phyloP scores from a whole-genome alignment of 257 asterid species.

The Datura wrightii region DNA sequence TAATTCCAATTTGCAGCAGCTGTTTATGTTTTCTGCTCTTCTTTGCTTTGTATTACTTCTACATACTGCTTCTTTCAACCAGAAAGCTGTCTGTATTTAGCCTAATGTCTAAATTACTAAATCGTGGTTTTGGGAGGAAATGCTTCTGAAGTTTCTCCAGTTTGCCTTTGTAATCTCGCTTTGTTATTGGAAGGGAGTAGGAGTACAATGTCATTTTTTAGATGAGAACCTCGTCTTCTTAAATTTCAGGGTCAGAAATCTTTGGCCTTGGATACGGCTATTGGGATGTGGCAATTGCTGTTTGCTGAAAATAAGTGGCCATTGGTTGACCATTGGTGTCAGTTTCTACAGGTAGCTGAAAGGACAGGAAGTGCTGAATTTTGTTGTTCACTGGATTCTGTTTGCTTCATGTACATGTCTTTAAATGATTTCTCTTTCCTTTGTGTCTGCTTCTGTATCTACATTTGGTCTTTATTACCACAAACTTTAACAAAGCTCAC shows the following conservation, averaged over 20 bases:
- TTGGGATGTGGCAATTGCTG: conserved; percentile 99
- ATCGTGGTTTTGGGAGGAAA: conserved; percentile 20
- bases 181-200: neutral
- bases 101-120: neutral
- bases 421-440: neutral
- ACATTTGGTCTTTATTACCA: conserved; percentile 19
- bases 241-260: conserved; percentile 94
- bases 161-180: neutral
- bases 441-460: neutral
- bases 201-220: conserved; percentile 1
- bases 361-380: conserved; percentile 17
- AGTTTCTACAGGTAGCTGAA: conserved; percentile 80
- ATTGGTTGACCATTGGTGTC: conserved; percentile 97
- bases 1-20: neutral
- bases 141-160: conserved; percentile 24
- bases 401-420: neutral
- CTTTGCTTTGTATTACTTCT: neutral
- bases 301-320: conserved; percentile 97
- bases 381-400: conserved; percentile 5
- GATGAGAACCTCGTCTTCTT: conserved; percentile 24
- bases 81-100: neutral
- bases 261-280: conserved; percentile 95
- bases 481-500: conserved; percentile 1
- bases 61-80: neutral
- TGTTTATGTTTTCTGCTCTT: neutral